These are phyloP conservation scores for Schizothecium vesticola DNA, from an alignment of 495 filamentous ascomycete species.

Conservation along the genomic window DNA sequence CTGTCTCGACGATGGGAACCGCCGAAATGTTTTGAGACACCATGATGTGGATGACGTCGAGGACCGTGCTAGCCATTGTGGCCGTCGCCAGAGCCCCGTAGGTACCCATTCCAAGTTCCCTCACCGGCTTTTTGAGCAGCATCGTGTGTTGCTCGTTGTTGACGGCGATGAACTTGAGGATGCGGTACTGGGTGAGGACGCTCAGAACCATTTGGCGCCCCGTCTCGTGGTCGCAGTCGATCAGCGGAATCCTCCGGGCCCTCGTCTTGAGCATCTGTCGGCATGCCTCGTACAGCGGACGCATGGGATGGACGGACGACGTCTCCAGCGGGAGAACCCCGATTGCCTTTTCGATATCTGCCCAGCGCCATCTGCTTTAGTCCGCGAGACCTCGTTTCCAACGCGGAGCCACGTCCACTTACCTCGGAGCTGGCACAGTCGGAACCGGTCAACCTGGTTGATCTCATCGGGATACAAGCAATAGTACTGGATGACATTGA, in stretches of 20 bases:
- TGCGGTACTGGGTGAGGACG: slow-evolving; percentile 95
- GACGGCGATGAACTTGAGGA: slow-evolving; percentile 97
- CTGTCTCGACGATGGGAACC: slow-evolving; percentile 83
- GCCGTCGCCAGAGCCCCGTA: slow-evolving; percentile 77
- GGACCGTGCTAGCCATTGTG: slow-evolving; percentile 85
- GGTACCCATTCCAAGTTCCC: slow-evolving; percentile 80
- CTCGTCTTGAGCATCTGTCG: slow-evolving; percentile 89
- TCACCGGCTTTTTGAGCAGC: slow-evolving; percentile 79
- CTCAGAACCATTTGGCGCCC: slow-evolving; percentile 88
- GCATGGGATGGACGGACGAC: slow-evolving; percentile 85
- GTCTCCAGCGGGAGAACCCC: slow-evolving; percentile 89
- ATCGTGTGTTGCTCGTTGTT: slow-evolving; percentile 86
- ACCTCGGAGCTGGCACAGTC: slow-evolving; percentile 89
- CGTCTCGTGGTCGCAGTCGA: slow-evolving; percentile 94
- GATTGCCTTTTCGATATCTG: slow-evolving; percentile 92
- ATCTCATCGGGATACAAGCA: slow-evolving; percentile 94
- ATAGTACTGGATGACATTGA: slow-evolving; percentile 99
- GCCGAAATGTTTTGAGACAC: slow-evolving; percentile 91
- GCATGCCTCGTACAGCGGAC: slow-evolving; percentile 91
- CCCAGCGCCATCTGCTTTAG: slow-evolving; percentile 8
- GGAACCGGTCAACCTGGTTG: slow-evolving; percentile 87
- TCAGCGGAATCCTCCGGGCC: slow-evolving; percentile 86
- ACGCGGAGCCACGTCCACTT: slow-evolving; percentile 16
- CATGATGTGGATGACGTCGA: slow-evolving; percentile 92
- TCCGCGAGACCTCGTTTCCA: background rate